Percentiles rank a stretch among this genome's conserved stretches.
These are phyloP conservation scores for Ceratocystis papillata DNA, from an alignment of 2,329 filamentous ascomycete species.

Conservation along the genomic window DNA sequence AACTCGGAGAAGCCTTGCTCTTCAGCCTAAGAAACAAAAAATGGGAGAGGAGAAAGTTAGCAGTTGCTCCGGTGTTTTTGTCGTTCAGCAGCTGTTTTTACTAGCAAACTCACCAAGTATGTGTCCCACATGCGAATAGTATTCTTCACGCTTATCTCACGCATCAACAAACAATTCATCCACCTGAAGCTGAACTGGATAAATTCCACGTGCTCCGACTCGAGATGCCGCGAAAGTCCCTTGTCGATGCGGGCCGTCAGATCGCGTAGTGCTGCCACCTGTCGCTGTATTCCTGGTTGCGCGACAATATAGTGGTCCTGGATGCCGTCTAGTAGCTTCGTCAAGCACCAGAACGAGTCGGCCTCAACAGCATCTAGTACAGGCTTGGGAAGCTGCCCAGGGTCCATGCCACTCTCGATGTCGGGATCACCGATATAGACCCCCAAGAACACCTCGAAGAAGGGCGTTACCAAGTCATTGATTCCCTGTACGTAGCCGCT, in stretches of 20 bases:
- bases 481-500: constrained; percentile 98
- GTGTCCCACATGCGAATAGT: constrained; percentile 99
- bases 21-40: constrained; percentile 56
- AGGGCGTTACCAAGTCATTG: constrained; percentile 93
- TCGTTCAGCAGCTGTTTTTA: background rate
- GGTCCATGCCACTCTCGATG: constrained; percentile 91
- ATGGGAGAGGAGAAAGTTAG: background rate
- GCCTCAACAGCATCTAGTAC: constrained; percentile 95
- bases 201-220: constrained; percentile 87
- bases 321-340: constrained; percentile 94
- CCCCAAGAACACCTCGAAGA: constrained; percentile 94
- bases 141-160: constrained; percentile 91
- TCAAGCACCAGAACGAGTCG: constrained; percentile 96
- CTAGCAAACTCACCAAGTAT: constrained; percentile 62
- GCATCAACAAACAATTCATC: constrained; percentile 99
- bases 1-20: constrained; percentile 98
- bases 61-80: background rate
- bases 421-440: constrained; percentile 91
- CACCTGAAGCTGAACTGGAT: constrained; percentile 98
- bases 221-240: constrained; percentile 73
- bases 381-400: constrained; percentile 77
- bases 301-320: constrained; percentile 99
- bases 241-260: constrained; percentile 83
- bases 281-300: constrained; percentile 89
- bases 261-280: constrained; percentile 80